Conservation (phyloP, 169 alveolate genomes). For the Ichthyophthirius multifiliis region DNA sequence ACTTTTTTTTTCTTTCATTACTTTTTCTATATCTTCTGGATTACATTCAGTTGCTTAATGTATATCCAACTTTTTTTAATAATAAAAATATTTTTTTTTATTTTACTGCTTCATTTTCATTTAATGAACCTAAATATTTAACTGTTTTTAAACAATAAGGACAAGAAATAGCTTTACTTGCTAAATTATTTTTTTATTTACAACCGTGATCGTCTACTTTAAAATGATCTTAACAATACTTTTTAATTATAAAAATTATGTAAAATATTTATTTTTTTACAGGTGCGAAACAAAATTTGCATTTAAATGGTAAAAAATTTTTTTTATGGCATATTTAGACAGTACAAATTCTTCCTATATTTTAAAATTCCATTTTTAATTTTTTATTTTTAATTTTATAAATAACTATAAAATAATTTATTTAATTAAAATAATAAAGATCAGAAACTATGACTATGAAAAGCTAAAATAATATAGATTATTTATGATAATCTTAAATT, state of each 20-base stretch:
- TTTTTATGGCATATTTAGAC: not conserved
- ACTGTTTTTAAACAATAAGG: not conserved
- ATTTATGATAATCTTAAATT: too few relatives aligned
- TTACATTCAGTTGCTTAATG: constrained; percentile 2
- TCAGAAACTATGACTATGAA: too few relatives aligned
- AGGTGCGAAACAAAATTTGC: not conserved
- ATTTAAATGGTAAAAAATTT: not conserved
- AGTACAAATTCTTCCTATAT: not conserved
- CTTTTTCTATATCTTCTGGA: not conserved
- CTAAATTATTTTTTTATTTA: not conserved
- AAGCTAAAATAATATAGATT: too few relatives aligned
- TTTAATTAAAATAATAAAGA: too few relatives aligned
- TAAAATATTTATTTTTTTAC: not conserved
- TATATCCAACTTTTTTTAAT: not conserved
- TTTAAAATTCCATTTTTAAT: not conserved
- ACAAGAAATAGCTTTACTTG: not conserved
- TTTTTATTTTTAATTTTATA: not conserved
- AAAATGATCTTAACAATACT: not conserved
- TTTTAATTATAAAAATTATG: not conserved
- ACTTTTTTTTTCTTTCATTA: not conserved
- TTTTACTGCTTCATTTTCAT: not conserved
- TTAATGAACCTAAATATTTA: not conserved
- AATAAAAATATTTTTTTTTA: not conserved
- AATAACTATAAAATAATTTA: too few relatives aligned
- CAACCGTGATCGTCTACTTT: not conserved